Percentiles rank a stretch among this genome's conserved stretches.
phyloP scores from a whole-genome alignment of 23 red algal species.

The Gracilaria vermiculophylla region DNA sequence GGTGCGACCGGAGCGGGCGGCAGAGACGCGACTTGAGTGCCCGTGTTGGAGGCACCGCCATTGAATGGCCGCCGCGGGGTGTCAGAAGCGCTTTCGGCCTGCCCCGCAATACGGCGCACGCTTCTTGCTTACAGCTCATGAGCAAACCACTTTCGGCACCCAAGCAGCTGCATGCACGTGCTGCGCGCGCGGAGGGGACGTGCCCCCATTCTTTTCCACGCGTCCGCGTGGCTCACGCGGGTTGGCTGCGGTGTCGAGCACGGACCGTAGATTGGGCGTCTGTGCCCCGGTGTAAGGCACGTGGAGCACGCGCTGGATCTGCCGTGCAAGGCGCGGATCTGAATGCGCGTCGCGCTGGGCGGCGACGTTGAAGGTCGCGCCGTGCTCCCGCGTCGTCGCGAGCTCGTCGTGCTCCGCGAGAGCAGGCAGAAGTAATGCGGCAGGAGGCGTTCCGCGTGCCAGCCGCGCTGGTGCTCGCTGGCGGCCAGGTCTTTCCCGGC shows the following conservation, averaged over 20 bases:
- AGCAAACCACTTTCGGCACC: background rate
- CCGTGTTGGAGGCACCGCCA: conserved; percentile 8
- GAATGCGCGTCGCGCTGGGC: too few species aligned
- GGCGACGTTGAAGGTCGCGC: too few species aligned
- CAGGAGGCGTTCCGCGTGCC: background rate
- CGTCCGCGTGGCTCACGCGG: background rate
- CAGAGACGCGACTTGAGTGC: background rate
- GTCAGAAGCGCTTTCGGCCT: background rate
- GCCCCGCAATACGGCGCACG: background rate
- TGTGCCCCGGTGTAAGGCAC: too few species aligned
- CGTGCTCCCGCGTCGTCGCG: too few species aligned
- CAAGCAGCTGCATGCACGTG: background rate
- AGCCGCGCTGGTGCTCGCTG: conserved; percentile 35
- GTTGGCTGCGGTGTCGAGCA: too few species aligned
- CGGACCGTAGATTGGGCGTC: too few species aligned
- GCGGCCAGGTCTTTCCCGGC: conserved; percentile 67
- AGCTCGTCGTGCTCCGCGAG: background rate
- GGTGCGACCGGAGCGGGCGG: conserved; percentile 3
- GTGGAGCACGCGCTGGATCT: too few species aligned
- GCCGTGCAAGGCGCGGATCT: background rate
- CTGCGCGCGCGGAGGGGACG: background rate
- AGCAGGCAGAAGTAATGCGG: background rate
- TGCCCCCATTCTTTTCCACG: background rate
- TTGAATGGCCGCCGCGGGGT: conserved; percentile 24
- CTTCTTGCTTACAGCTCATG: background rate